Conservation (phyloP, 2,329 filamentous ascomycete species). For the Hirsutella minnesotensis region DNA sequence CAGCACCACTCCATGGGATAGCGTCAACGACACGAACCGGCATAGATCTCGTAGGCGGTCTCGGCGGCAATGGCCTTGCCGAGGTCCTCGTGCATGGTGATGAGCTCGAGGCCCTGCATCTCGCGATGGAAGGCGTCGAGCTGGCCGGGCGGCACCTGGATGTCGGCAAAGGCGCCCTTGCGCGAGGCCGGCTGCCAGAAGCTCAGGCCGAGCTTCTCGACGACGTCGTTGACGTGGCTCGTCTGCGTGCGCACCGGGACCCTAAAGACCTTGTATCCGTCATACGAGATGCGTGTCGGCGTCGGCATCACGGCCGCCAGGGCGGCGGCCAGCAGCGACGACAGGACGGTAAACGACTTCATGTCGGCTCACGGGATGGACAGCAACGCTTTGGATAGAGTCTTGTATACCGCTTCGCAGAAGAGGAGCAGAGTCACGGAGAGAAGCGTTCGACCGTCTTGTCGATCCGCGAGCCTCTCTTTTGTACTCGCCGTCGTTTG, state of each 20-base stretch:
- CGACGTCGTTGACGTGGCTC: slow-evolving; percentile 19
- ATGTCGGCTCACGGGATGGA: not conserved
- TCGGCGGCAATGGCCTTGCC: slow-evolving; percentile 25
- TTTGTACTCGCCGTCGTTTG: not conserved
- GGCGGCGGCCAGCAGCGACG: slow-evolving; percentile 8
- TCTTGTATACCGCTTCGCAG: too few relatives aligned
- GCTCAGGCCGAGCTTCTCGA: slow-evolving; percentile 20
- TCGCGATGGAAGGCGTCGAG: slow-evolving; percentile 20
- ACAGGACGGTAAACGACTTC: slow-evolving; percentile 8
- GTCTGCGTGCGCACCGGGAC: slow-evolving; percentile 23
- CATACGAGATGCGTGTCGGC: slow-evolving; percentile 20
- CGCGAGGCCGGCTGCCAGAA: slow-evolving; percentile 23
- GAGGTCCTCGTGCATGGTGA: slow-evolving; percentile 27
- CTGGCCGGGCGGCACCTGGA: slow-evolving; percentile 25
- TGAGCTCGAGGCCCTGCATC: slow-evolving; percentile 16
- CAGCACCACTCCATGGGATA: too few relatives aligned
- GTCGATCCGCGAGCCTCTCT: not conserved
- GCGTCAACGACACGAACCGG: slow-evolving; percentile 12
- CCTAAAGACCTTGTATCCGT: slow-evolving; percentile 33
- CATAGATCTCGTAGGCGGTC: slow-evolving; percentile 15
- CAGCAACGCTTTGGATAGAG: too few relatives aligned
- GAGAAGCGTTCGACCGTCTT: not conserved
- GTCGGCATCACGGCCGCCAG: slow-evolving; percentile 5
- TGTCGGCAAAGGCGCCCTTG: slow-evolving; percentile 23
- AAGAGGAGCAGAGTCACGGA: too few relatives aligned